Base-by-base conservation (phyloP, 129 eudicot genomes). In the Heracleum sosnowskyi region DNA sequence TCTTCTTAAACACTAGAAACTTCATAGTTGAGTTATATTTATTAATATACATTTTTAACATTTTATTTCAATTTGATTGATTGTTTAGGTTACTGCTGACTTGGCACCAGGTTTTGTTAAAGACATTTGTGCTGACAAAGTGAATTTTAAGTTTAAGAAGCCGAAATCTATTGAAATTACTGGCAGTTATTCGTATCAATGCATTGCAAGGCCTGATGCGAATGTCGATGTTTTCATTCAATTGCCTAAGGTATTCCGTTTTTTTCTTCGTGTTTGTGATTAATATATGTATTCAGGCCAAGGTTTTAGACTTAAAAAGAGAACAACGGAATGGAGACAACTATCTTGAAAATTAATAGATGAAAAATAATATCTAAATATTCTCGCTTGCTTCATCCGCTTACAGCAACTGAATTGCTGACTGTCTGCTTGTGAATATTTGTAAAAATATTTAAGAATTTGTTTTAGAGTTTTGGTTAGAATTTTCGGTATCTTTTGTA, bases 71-170 rank as follows among this genome's bases (percentile, higher is more conserved):
- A 33, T 12, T 40, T 45, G 40, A 69, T 51, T 57, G 69, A 63
- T 62, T 62, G 80, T 75, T 70, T 79, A 95, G 99, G 99, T 90
- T 77, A 90, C 86, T 0, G 91, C 91, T 7, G 90, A 88, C 60
- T 73, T 86, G 83, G 99, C 97, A 17, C 90, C 91, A 0, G 90
- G 92, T 34, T 92, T 91, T 82, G 85, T 95, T 64, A 88, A 84
- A 79, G 99, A 95, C 79, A 81, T 91, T 71, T 86, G 93, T 12
- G 99, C 97, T 20, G 99, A 95, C 51, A 95, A 95, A 84, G 99
- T 92, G 72, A 96, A 91, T 11, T 95, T 91, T 62, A 92, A 81
- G 83, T 95, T 95, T 68, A 95, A 80, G 83, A 88, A 84, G 79
- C 99, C 99, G 0, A 81, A 74, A 44, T 79, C 84, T n/a, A 29